Evolutionary conservation across 495 filamentous ascomycete genomes (phyloP), one percentile per base, ranked within the genome.

Genomic region (Neurospora tetraspora): DNA sequence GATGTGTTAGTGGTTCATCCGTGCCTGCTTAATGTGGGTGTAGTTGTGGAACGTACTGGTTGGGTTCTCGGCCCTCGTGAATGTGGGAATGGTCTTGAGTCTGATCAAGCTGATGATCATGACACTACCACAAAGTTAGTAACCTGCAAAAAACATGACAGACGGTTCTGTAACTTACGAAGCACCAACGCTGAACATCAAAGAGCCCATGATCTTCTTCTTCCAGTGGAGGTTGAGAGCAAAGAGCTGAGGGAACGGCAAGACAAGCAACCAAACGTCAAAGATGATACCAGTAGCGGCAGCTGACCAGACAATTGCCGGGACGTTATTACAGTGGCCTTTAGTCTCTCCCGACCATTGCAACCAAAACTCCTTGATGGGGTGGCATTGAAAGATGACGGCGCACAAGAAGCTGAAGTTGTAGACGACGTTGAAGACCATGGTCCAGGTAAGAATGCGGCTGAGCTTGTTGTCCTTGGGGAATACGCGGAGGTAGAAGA

Each of bases 401-500:
- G 76, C 76, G 11, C 84, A 61, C 36, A 81, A 69, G 69, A 85
- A 85, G 70, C 74, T 77, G 12, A 86, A 10, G 47, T 78, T 78
- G 75, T 82, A 85, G n/a, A 74, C 53, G 36, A 79, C 68, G 72
- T 82, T 80, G 70, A 76, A 73, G 20, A 72, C 77, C 39, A 86
- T 76, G 9, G 80, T 78, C 4, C 74, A 71, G 45, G 78, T 78
- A 4, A 78, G 27, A 2, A 79, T 36, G 16, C 80, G 77, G 59
- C 84, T 81, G 11, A 75, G 69, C 40, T 75, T 77, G 53, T 71
- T 75, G 18, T 73, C 43, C 68, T 69, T 27, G 9, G 82, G 82
- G 71, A 88, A 86, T 61, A 87, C 81, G 43, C 85, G 84, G 9
- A 88, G 77, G 78, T 85, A 86, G 76, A 87, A 83, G 74, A 87